Evolutionary conservation across 2,329 filamentous ascomycete species (phyloP), one percentile per base, ranked within the genome.

Genomic region (Pestalotiopsis sp.): DNA sequence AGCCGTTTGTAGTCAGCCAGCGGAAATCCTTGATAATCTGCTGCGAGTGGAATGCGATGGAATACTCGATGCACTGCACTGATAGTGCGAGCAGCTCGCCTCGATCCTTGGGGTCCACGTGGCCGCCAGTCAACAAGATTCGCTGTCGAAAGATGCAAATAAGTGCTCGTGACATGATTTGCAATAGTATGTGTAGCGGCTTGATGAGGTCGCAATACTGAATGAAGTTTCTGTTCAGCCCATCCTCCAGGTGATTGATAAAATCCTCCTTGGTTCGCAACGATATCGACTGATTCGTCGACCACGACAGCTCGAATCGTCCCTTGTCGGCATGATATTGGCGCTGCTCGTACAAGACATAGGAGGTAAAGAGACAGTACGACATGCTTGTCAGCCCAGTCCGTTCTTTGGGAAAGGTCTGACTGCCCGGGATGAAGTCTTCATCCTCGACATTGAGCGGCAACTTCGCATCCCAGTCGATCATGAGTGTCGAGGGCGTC

Each of bases 171-270:
- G 23, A 49, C 23, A 20, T 31, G 6, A 68, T 23, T 17, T 68
- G 66, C 3, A 68, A 64, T 7, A 58, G n/a, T 23, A 64, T 41
- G 23, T 68, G 60, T 2, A 68, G 20, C 17, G 66, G 66, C 1
- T 68, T 68, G 13, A 68, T 56, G 13, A 45, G 60, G 31, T 68
- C 66, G 66, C 66, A 68, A 5, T 68, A 45, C 20, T 64, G 49
- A 1, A 68, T 27, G 12, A 58, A 68, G 12, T 59, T 64, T 2
- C 38, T 59, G 20, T 59, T 64, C 14, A 68, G n/a, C 2, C n/a
- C 58, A 6, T 62, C 27, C 5, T 64, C 59, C 5, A 64, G 41
- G 9, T 65, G 20, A 27, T 65, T 60, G 14, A 68, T 56, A 0
- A 68, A 31, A 7, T 31, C 41, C 3, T 68, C 61, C 49, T 68